Evolutionary conservation across 2,329 filamentous ascomycete species (phyloP), one percentile per base, ranked within the genome.

Genomic region (Cladophialophora carrionii): DNA sequence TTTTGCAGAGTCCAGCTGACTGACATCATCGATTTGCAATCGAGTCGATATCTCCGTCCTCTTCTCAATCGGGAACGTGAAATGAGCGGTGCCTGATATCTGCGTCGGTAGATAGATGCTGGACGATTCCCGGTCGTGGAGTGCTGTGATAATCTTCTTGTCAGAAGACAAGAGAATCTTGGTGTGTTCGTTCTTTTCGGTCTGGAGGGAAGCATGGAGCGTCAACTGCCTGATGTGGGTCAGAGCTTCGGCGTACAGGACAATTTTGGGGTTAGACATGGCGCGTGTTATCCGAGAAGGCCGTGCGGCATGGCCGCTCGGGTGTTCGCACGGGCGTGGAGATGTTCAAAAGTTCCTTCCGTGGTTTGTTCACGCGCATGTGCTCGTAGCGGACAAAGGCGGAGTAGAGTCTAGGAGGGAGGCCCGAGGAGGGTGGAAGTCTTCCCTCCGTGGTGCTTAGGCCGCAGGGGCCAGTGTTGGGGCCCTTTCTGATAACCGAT

Each of bases 181-280:
- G 7, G 81, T 84, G 32, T 77, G 74, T 34, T 76, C 71, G 61
- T 77, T 79, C 63, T 78, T 78, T 8, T 76, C 72, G 1, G 80
- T 80, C 26, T 77, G 76, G 5, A 87, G 74, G 1, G 82, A 83
- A 1, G 83, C 81, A 69, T 85, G 83, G 17, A 88, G 77, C 2
- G 84, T 85, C 49, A 87, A 77, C 65, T 86, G 85, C 49, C 84
- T 82, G 67, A 88, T 86, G 68, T 88, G 83, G 41, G 84, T 80
- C 43, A 88, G 77, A 17, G 86, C 79, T 73, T 88, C 86, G 26
- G 85, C 84, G 68, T 88, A 87, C 14, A 88, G 77, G 49, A 78
- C 66, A 34, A 73, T 70, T 46, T 69, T 71, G 8, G 70, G 66
- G 12, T 64, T 64, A 43, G 64, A 51, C 67, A 69, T 69, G 8